Percentiles rank a stretch among this genome's conserved stretches.
phyloP scores from a whole-genome alignment of 495 filamentous ascomycete genomes.

The Bombardia bombarda region DNA sequence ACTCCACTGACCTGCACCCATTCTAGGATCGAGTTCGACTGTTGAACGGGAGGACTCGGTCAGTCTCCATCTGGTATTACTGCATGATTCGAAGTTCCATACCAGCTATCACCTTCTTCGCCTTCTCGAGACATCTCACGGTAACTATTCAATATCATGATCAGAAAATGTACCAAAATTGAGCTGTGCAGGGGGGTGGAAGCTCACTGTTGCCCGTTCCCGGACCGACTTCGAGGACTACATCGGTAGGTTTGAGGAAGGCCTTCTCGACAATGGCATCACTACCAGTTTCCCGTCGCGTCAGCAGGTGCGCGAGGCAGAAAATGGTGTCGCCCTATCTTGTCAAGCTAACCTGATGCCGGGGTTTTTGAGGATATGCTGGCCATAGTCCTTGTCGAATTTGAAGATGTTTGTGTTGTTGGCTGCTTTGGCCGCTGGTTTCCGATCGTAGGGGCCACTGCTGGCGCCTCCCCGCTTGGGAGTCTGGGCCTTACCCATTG shows the following conservation, averaged over 20 bases:
- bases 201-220: constrained; percentile 28
- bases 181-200: no score
- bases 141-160: constrained; percentile 83
- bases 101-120: constrained; percentile 71
- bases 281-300: no score
- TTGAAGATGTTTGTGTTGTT: constrained; percentile 76
- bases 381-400: constrained; percentile 51
- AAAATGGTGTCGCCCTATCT: not conserved
- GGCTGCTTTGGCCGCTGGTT: constrained; percentile 24
- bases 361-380: constrained; percentile 95
- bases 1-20: constrained; percentile 56
- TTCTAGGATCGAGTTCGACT: constrained; percentile 90
- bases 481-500: constrained; percentile 54
- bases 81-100: not conserved
- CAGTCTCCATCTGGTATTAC: constrained; percentile 7
- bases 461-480: constrained; percentile 51
- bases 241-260: constrained; percentile 80
- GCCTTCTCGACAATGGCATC: constrained; percentile 81
- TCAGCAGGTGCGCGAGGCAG: not conserved
- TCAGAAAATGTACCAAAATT: no score
- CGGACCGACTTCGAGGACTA: constrained; percentile 39
- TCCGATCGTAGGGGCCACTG: constrained; percentile 49
- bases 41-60: not conserved
- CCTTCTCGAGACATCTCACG: constrained; percentile 77
- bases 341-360: constrained; percentile 50